These are phyloP conservation scores for Truncatella angustata DNA, from an alignment of 2,329 filamentous ascomycete species.

Conservation along the genomic window DNA sequence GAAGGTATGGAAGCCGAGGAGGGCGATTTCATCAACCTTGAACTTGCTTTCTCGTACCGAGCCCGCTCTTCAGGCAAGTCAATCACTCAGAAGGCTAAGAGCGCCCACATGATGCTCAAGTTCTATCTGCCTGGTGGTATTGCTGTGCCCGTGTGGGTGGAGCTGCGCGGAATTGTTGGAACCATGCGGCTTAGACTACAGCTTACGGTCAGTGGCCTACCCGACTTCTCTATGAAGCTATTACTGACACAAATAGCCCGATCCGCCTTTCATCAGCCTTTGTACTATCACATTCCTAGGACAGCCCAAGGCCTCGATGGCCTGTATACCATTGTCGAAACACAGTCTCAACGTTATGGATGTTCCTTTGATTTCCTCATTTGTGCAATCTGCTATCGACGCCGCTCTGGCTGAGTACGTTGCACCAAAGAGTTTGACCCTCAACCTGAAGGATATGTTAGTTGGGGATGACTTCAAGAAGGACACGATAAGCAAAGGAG, in stretches of 20 bases:
- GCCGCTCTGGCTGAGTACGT: slow-evolving; percentile 74
- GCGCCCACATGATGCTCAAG: slow-evolving; percentile 69
- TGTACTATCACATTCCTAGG: slow-evolving; percentile 74
- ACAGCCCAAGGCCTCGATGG: slow-evolving; percentile 69
- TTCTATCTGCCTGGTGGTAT: slow-evolving; percentile 64
- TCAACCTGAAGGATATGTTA: slow-evolving; percentile 75
- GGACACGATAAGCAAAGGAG: slow-evolving; percentile 63
- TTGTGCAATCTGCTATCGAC: slow-evolving; percentile 72
- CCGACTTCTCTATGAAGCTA: neutral
- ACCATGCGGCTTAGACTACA: slow-evolving; percentile 68
- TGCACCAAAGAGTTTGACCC: slow-evolving; percentile 70
- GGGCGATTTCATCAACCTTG: slow-evolving; percentile 75
- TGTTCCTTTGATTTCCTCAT: slow-evolving; percentile 70
- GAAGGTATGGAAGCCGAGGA: slow-evolving; percentile 74
- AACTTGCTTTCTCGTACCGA: slow-evolving; percentile 72
- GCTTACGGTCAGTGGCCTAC: slow-evolving; percentile 42
- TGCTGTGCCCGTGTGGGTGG: slow-evolving; percentile 68
- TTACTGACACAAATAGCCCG: slow-evolving; percentile 39
- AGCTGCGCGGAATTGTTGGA: slow-evolving; percentile 69
- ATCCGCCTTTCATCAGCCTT: slow-evolving; percentile 74
- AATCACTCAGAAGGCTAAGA: slow-evolving; percentile 63
- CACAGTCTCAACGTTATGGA: slow-evolving; percentile 73
- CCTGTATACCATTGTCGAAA: slow-evolving; percentile 68
- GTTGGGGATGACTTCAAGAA: slow-evolving; percentile 78
- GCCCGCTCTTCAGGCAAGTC: slow-evolving; percentile 59